Base-by-base conservation (phyloP, 495 filamentous ascomycete genomes). In the Aspergillus nidulans region DNA sequence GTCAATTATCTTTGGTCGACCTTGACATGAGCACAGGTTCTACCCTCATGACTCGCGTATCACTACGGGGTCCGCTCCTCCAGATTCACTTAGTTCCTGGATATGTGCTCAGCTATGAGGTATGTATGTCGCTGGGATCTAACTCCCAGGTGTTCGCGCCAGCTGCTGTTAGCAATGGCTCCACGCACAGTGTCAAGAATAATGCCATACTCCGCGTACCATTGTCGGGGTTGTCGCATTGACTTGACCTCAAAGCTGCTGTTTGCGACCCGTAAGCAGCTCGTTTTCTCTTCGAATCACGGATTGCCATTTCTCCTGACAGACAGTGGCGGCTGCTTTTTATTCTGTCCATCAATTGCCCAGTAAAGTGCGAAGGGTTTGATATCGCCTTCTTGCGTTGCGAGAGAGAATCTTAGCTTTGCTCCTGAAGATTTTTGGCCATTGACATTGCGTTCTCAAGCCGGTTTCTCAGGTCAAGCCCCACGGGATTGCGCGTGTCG, bases 271-370 rank as follows among this genome's bases (percentile, higher is more conserved):
- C 39, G n/a, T 38, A 48, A 43, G 18, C 19, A 16, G 43, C 41
- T 49, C 41, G 34, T 16, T 21, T n/a, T 49, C 42, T 26, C 7
- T 41, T 23, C 16, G 15, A 24, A 4, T 25, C 25, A 36, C 41
- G 30, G 38, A 26, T 28, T 56, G 13, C 49, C 26, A 49, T 12
- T 38, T 13, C 44, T 21, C 25, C 45, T 43, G 26, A 28, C 41
- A 49, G 38, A 39, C 26, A 24, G 30, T 54, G 53, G 53, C 32
- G 20, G 34, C 26, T 56, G 36, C 53, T 56, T 34, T n/a, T 55
- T 56, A 23, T 53, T 49, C 25, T 24, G 44, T 56, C 45, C 34
- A 26, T 49, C 45, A 56, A 48, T 40, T 36, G 24, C 21, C 41
- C 45, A 41, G 53, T 56, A 56, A 56, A 56, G 34, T 46, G 24